Percentiles rank a stretch among this genome's conserved stretches.
These are phyloP conservation scores for Drechslera avenae DNA, from an alignment of 2,329 filamentous ascomycete species.

Conservation along the genomic window DNA sequence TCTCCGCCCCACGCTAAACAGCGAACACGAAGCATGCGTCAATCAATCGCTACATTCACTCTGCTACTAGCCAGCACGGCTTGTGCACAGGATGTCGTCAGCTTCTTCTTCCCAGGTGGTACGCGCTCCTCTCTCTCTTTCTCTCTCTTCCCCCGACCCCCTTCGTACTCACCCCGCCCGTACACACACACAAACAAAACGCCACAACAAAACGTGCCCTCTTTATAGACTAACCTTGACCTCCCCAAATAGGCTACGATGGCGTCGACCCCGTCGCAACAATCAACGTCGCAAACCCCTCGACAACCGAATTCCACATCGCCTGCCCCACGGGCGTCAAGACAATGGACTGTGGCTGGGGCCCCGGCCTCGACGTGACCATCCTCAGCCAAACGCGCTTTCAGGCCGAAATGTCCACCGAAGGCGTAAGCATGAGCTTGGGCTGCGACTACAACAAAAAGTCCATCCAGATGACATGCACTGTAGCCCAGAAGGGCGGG, in stretches of 20 bases:
- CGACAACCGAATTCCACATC: constrained; percentile 30
- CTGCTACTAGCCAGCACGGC: constrained; percentile 25
- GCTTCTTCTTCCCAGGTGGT: constrained; percentile 33
- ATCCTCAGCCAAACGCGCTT: constrained; percentile 30
- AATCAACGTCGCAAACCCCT: constrained; percentile 25
- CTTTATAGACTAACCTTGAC: not conserved
- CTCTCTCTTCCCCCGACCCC: too few relatives aligned
- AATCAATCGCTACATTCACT: constrained; percentile 24
- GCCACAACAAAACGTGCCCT: not conserved
- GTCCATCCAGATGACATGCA: constrained; percentile 32
- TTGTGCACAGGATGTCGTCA: constrained; percentile 23
- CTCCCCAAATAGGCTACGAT: constrained; percentile 16
- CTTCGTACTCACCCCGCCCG: not conserved
- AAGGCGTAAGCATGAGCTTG: constrained; percentile 29
- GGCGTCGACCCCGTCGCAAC: constrained; percentile 31
- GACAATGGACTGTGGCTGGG: constrained; percentile 33
- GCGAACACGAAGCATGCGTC: constrained; percentile 22
- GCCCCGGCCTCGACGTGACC: constrained; percentile 23
- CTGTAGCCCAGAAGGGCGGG: constrained; percentile 26
- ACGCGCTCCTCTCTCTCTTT: not conserved
- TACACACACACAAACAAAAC: not conserved
- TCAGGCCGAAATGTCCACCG: constrained; percentile 24
- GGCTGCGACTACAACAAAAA: constrained; percentile 33
- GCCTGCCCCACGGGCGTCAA: constrained; percentile 29
- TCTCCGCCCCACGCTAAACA: not conserved